Evolutionary conservation across 2,329 filamentous ascomycete species (phyloP).

Genomic region (Aspergillaceae sp.): DNA sequence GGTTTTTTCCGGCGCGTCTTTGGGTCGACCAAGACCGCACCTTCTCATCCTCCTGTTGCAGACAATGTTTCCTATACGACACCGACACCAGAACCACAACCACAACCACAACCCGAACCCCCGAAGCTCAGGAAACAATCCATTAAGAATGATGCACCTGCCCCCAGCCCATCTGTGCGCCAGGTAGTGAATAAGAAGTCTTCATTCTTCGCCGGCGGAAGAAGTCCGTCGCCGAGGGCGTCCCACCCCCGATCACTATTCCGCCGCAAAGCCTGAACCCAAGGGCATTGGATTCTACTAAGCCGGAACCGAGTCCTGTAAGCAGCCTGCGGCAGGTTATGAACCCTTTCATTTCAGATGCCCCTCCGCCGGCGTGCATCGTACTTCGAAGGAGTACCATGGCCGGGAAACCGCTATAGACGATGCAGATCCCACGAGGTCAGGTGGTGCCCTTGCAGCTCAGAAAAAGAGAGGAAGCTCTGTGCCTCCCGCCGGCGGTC

Average conservation of each 20-base stretch:
- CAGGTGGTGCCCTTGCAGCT: slow-evolving; percentile 6
- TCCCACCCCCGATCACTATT: slow-evolving; percentile 50
- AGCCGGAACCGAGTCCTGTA: slow-evolving; percentile 51
- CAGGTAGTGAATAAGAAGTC: slow-evolving; percentile 80
- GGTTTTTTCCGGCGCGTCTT: slow-evolving; percentile 95
- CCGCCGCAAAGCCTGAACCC: slow-evolving; percentile 35
- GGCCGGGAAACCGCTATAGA: slow-evolving; percentile 12
- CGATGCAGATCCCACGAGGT: slow-evolving; percentile 11
- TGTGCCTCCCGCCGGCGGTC: slow-evolving; percentile 15
- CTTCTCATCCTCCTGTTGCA: slow-evolving; percentile 1
- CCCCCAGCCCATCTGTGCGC: slow-evolving; percentile 14
- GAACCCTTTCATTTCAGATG: slow-evolving; percentile 64
- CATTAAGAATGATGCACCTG: slow-evolving; percentile 16
- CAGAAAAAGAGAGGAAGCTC: slow-evolving; percentile 19
- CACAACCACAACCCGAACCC: too few species aligned
- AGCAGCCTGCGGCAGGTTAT: slow-evolving; percentile 80
- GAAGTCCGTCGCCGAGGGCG: slow-evolving; percentile 68
- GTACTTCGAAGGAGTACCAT: slow-evolving; percentile 15
- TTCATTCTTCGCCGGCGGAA: slow-evolving; percentile 91
- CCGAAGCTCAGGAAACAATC: slow-evolving; percentile 20
- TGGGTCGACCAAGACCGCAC: slow-evolving; percentile 56
- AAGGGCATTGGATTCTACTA: slow-evolving; percentile 20
- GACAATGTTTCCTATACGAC: too few species aligned
- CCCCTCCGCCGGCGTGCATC: slow-evolving; percentile 10
- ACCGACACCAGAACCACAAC: too few species aligned